Evolutionary conservation across 495 filamentous ascomycete species (phyloP).

Genomic region (Aspergillus affinis): DNA sequence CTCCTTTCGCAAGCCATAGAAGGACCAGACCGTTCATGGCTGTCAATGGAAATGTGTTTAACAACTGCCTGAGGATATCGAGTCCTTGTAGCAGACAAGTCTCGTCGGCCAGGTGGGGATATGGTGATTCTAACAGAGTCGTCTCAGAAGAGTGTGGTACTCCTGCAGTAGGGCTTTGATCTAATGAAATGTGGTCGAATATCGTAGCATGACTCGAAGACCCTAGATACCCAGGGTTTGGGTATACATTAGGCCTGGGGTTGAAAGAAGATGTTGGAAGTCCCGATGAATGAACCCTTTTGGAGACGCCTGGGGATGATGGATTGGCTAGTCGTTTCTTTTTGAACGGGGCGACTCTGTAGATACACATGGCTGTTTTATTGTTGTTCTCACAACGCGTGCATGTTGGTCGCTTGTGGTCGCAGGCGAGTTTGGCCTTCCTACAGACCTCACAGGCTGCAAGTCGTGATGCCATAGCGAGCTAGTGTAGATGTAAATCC

Average conservation of each 20-base stretch:
- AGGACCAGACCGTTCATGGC: conserved; percentile 32
- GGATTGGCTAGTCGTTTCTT: conserved; percentile 17
- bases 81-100: conserved; percentile 27
- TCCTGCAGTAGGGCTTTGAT: conserved; percentile 17
- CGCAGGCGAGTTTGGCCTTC: conserved; percentile 43
- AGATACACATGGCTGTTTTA: conserved; percentile 32
- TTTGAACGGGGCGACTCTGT: conserved; percentile 42
- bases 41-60: conserved; percentile 23
- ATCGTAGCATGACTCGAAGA: conserved; percentile 45
- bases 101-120: conserved; percentile 24
- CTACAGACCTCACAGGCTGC: conserved; percentile 43
- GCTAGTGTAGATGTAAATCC: neutral
- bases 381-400: conserved; percentile 33
- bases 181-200: conserved; percentile 38
- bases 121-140: conserved; percentile 8
- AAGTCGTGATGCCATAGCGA: conserved; percentile 22
- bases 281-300: conserved; percentile 21
- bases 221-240: conserved; percentile 45
- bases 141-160: neutral
- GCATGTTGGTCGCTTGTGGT: conserved; percentile 40
- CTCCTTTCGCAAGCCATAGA: conserved; percentile 36
- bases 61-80: conserved; percentile 27
- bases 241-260: conserved; percentile 35
- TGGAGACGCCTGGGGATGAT: conserved; percentile 6
- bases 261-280: conserved; percentile 24